Evolutionary conservation across 352 stramenopile species (phyloP), one percentile per base, ranked within the genome.

Genomic region (Salisapilia sapeloensis): DNA sequence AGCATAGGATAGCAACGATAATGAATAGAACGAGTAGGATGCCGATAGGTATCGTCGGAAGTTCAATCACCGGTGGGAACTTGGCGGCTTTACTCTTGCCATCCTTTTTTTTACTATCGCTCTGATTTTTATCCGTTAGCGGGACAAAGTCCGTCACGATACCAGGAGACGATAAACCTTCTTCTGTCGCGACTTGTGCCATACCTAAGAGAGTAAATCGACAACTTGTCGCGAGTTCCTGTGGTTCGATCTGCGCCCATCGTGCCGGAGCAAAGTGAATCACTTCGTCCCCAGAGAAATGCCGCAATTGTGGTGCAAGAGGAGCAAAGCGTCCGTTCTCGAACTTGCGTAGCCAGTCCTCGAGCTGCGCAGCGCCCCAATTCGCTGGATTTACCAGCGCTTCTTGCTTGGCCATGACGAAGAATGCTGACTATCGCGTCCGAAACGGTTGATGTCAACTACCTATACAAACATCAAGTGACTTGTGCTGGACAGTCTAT

Each of bases 201-300:
- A 91, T 91, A 9, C 71, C 75, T 12, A 91, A 46, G 13, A 91
- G 49, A 37, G 75, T 91, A 48, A 86, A 91, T 24, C 75, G 75
- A 26, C 87, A 57, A 16, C 72, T 86, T 12, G 55, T 80, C 4
- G 71, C 71, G 24, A 91, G 46, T 27, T 82, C 56, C 12, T 52
- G 44, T 4, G 71, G 75, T 28, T 66, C 44, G 12, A 86, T 40
- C 29, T 57, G 22, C 2, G 54, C 60, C 70, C 75, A 86, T 4
- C 66, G 50, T 4, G 56, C 41, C 5, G 67, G 51, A 17, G 45
- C 40, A 49, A 91, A 81, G 29, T 81, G 57, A 28, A 86, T 49
- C 16, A 85, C 53, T 9, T 87, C 66, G 14, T 51, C 49, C 24
- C 75, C 75, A 3, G 66, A 69, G 34, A 66, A 70, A 32, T 56